Conservation (phyloP, 2,329 filamentous ascomycete species). For the Coleophoma cylindrospora region DNA sequence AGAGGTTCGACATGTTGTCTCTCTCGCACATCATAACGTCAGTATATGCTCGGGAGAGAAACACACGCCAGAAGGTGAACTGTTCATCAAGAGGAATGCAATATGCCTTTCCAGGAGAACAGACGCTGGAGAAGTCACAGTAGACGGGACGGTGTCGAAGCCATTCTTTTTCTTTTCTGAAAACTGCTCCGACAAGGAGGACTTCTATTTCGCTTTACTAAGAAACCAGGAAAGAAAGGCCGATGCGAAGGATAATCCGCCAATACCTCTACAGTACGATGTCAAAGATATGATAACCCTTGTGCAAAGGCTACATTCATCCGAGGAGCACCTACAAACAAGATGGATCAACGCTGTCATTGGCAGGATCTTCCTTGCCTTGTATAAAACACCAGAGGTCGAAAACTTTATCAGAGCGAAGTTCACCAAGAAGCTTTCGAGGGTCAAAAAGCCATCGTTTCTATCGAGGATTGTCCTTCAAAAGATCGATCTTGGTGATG, state of each 20-base stretch:
- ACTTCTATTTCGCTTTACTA: constrained; percentile 93
- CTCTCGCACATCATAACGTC: constrained; percentile 80
- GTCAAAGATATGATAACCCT: constrained; percentile 82
- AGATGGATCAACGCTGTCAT: constrained; percentile 92
- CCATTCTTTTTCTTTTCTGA: constrained; percentile 95
- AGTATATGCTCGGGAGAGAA: constrained; percentile 79
- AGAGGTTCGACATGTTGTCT: constrained; percentile 94
- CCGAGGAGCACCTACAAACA: constrained; percentile 84
- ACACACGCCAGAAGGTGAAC: constrained; percentile 79
- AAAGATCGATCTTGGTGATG: constrained; percentile 79
- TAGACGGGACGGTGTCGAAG: constrained; percentile 58
- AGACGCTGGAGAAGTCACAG: constrained; percentile 46
- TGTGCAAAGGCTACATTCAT: constrained; percentile 85
- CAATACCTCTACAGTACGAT: constrained; percentile 71
- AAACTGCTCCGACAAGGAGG: constrained; percentile 93
- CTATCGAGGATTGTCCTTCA: constrained; percentile 80
- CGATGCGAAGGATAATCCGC: constrained; percentile 50
- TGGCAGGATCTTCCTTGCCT: constrained; percentile 78
- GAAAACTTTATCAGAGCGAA: constrained; percentile 77
- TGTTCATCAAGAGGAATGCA: constrained; percentile 94
- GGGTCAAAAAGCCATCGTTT: constrained; percentile 88
- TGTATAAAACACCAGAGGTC: constrained; percentile 80
- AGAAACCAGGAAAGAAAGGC: constrained; percentile 73
- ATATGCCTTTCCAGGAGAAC: constrained; percentile 70
- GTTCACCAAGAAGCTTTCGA: constrained; percentile 91